Evolutionary conservation across 257 asterid species (phyloP), one percentile per base, ranked within the genome.

Genomic region (Capsicum pubescens): DNA sequence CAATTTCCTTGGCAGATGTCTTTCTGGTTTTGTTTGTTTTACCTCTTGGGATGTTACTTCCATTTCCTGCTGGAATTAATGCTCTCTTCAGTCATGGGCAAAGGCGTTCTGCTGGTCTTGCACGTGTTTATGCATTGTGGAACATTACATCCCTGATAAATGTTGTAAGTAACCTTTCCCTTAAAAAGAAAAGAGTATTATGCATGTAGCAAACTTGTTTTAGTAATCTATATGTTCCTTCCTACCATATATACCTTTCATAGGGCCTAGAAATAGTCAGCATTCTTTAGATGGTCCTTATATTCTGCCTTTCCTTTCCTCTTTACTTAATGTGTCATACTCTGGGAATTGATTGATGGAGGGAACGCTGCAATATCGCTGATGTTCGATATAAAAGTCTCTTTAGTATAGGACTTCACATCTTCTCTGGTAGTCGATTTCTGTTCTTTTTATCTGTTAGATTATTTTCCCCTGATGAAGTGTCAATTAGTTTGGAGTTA

Each of bases 41-140:
- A 83, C 99, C 99, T 13, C 90, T 97, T 26, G 99, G 97, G 52
- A 92, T 95, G 84, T 88, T 97, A 87, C 97, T 97, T 77, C 98
- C 99, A 55, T 95, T 97, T 84, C 99, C 99, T 67, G 93, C 99
- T 86, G 99, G 99, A 85, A 94, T 97, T 87, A 97, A 95, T 87
- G 99, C 99, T 85, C 88, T 97, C 67, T 95, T 97, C 90, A 95
- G 98, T 84, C 98, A 97, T 83, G 99, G 99, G 79, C 98, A 98
- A 9, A 93, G 97, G 87, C 93, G 95, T 80, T 95, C 99, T 70
- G 97, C 99, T 80, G 96, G 97, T 80, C 99, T 97, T 86, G 98
- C 99, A 14, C 99, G 99, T 81, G 91, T 92, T 71, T 97, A 95
- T 87, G 97, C 99, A 87, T 86, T 97, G 88, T 95, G 99, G 99